Conservation (phyloP, 345 rosid genomes). For the Pseudoturritis turrita region DNA sequence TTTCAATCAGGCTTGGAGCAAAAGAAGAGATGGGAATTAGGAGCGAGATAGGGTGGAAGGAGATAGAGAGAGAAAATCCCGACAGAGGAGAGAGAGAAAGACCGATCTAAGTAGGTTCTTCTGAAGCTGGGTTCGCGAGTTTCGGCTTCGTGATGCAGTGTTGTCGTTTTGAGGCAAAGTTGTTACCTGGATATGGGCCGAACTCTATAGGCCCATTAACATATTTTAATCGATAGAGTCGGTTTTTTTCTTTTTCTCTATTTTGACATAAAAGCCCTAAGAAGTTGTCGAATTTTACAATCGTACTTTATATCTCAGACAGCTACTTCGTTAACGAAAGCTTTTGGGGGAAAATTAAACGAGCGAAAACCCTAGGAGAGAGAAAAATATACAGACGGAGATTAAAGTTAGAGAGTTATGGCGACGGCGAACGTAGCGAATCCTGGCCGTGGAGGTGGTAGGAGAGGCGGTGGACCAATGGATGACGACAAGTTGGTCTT, state of each 20-base stretch:
- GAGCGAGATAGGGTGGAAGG: not conserved
- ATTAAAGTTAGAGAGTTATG: not conserved
- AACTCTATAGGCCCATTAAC: not conserved
- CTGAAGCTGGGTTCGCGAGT: conserved; percentile 14
- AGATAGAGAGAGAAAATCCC: conserved; percentile 1
- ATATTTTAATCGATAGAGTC: not conserved
- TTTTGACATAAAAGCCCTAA: not conserved
- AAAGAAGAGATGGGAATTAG: not conserved
- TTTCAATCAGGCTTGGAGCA: conserved; percentile 2
- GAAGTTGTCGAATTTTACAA: not conserved
- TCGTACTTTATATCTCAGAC: conserved; percentile 6
- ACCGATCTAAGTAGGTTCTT: conserved; percentile 31
- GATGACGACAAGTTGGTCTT: conserved; percentile 65
- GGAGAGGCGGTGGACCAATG: conserved; percentile 37
- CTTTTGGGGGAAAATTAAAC: not conserved
- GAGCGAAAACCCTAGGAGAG: conserved; percentile 35
- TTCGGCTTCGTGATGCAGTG: not conserved
- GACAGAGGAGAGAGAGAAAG: conserved; percentile 2
- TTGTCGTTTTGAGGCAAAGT: conserved; percentile 16
- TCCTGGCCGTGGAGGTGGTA: conserved; percentile 40
- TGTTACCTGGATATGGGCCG: conserved; percentile 2
- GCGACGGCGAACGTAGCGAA: conserved; percentile 27
- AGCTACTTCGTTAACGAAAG: not conserved
- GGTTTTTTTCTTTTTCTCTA: not conserved
- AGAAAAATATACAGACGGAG: conserved; percentile 2